Evolutionary conservation across 2,329 filamentous ascomycete genomes (phyloP).

Genomic region (Xylariales sp.): DNA sequence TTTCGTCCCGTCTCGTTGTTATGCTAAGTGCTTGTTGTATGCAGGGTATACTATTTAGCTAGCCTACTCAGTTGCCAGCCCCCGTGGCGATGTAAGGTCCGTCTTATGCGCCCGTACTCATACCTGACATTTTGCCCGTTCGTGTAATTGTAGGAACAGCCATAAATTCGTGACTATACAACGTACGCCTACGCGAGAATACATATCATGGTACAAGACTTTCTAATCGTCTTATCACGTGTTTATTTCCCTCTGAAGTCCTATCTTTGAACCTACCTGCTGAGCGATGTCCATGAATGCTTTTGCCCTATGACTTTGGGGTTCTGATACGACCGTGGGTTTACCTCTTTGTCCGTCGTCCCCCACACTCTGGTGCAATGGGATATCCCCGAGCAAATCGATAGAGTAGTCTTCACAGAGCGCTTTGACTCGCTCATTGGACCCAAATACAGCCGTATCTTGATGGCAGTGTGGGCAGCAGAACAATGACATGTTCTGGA

Average conservation of each 20-base stretch:
- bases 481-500: constrained; percentile 93
- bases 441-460: constrained; percentile 81
- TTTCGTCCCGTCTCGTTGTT: constrained; percentile 16
- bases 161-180: constrained; percentile 4
- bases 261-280: constrained; percentile 61
- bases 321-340: constrained; percentile 90
- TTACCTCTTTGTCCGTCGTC: constrained; percentile 88
- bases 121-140: constrained; percentile 13
- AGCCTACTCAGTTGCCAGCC: constrained; percentile 8
- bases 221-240: background rate
- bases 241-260: constrained; percentile 42
- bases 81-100: constrained; percentile 2
- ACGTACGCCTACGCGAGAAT: background rate
- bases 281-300: constrained; percentile 79
- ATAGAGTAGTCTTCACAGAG: constrained; percentile 80
- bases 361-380: constrained; percentile 86
- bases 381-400: constrained; percentile 87
- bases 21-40: constrained; percentile 36
- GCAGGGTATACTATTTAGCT: constrained; percentile 21
- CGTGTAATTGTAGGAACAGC: background rate
- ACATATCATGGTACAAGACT: constrained; percentile 22
- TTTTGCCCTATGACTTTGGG: constrained; percentile 76
- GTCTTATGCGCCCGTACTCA: background rate
- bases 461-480: constrained; percentile 80
- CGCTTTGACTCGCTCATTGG: constrained; percentile 70